Conservation (phyloP, 2,329 filamentous ascomycete genomes). For the Pseudogymnoascus sp. region DNA sequence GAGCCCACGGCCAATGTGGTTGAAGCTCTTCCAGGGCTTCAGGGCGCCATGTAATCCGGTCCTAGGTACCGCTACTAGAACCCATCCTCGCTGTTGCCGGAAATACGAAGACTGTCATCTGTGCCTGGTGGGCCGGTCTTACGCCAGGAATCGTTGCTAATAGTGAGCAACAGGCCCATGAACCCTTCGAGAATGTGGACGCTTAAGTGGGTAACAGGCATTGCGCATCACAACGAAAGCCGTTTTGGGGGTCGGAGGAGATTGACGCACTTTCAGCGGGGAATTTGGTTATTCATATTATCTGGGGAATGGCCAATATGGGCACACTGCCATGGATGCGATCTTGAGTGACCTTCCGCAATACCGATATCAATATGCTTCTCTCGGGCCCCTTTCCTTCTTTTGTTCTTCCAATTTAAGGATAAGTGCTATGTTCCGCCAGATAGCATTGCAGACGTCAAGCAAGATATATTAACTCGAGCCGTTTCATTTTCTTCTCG, state of each 20-base stretch:
- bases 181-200: neutral
- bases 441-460: conserved; percentile 1
- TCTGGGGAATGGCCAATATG: conserved; percentile 5
- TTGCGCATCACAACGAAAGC: neutral
- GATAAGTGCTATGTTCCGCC: neutral
- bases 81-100: conserved; percentile 2
- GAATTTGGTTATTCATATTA: conserved; percentile 1
- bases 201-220: conserved; percentile 6
- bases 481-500: neutral
- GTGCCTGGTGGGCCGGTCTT: neutral
- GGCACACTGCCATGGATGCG: neutral
- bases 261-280: neutral
- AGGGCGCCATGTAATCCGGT: neutral
- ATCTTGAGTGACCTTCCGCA: conserved; percentile 4
- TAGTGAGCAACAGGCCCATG: neutral
- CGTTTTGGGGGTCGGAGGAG: conserved; percentile 2
- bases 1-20: neutral
- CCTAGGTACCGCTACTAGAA: conserved; percentile 1
- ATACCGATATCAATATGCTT: conserved; percentile 3
- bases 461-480: conserved; percentile 1
- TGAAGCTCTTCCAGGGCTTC: neutral
- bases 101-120: conserved; percentile 1
- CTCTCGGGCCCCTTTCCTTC: neutral
- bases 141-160: neutral
- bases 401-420: neutral